Base-by-base conservation (phyloP, 1,284 basidiomycete genomes). In the Xanthoconium separans region DNA sequence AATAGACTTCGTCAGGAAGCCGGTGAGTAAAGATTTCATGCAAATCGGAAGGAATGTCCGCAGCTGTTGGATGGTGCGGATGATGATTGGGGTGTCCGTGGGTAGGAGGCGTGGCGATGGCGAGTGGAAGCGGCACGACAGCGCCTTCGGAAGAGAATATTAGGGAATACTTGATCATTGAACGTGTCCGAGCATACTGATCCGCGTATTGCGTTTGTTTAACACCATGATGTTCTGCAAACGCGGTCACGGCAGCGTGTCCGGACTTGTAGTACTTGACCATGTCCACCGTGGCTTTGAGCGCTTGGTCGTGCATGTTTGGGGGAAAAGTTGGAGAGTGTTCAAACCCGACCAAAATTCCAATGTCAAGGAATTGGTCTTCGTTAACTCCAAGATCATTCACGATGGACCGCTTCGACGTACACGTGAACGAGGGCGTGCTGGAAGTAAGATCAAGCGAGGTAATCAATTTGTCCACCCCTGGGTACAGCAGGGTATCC, bases 21-120 rank as follows among this genome's bases (percentile, higher is more conserved):
- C 94, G 89, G 69, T 92, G 81, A 4, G 95, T 97, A 75, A 98
- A 99, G 60, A 99, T 90, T 50, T 98, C 95, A 68, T 97, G 91
- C 37, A 99, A 77, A 73, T 99, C 96, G 42, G 77, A 72, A 1
- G 96, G 96, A 36, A 99, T 86, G 63, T 98, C 96, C 24, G 87
- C 85, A 0, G 89, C 83, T 0, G 91, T 92, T 45, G 87, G 82
- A 62, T 84, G 85, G 60, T 84, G 81, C n/a, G 75, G 71, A 55
- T 85, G 83, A 66, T 83, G 81, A 59, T 75, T 81, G 60, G 78
- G 79, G 29, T 64, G 61, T 15, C 76, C 76, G 61, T 81, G 81
- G 20, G 71, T 63, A 16, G 78, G 71, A 43, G 77, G 75, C 18
- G 75, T 75, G 18, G 80, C 75, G 52, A 91, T 76, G 9, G 89